Percentiles rank a stretch among this genome's conserved stretches.
Conservation (phyloP, 2,329 filamentous ascomycete genomes). For the Chrysosporium keratinophilum region DNA sequence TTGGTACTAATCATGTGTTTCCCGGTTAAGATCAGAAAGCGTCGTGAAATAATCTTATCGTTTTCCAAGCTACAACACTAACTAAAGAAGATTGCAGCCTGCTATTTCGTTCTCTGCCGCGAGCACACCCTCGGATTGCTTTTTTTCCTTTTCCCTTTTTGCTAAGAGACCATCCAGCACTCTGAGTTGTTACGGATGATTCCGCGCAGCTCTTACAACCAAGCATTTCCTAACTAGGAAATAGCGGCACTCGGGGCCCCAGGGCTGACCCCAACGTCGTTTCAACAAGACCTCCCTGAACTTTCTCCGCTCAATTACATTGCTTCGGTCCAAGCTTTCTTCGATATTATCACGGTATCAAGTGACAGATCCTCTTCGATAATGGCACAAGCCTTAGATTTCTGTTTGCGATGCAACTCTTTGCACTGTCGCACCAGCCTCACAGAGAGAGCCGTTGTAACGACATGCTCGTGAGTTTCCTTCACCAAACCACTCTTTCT, state of each 20-base stretch:
- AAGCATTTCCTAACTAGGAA: conserved; percentile 3
- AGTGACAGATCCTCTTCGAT: neutral
- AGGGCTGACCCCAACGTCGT: neutral
- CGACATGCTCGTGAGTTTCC: conserved; percentile 64
- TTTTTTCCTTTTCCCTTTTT: too few relatives aligned
- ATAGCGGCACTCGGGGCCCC: neutral
- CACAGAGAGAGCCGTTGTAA: conserved; percentile 64
- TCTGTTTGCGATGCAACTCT: conserved; percentile 65
- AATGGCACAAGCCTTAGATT: conserved; percentile 51
- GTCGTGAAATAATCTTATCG: too few relatives aligned
- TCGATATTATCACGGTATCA: neutral
- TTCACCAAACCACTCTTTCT: conserved; percentile 5
- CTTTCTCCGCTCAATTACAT: neutral
- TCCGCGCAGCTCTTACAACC: too few relatives aligned
- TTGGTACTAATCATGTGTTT: too few relatives aligned
- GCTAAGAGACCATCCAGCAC: too few relatives aligned
- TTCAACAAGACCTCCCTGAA: neutral
- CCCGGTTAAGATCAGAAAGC: too few relatives aligned
- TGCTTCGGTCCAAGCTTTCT: neutral
- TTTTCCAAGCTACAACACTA: too few relatives aligned
- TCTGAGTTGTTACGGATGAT: too few relatives aligned
- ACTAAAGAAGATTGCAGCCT: too few relatives aligned
- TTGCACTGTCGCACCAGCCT: conserved; percentile 64
- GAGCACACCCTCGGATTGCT: too few relatives aligned
- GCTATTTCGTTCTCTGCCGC: too few relatives aligned